Conservation (phyloP, 805 yeast genomes). For the Scheffersomyces stipitis region DNA sequence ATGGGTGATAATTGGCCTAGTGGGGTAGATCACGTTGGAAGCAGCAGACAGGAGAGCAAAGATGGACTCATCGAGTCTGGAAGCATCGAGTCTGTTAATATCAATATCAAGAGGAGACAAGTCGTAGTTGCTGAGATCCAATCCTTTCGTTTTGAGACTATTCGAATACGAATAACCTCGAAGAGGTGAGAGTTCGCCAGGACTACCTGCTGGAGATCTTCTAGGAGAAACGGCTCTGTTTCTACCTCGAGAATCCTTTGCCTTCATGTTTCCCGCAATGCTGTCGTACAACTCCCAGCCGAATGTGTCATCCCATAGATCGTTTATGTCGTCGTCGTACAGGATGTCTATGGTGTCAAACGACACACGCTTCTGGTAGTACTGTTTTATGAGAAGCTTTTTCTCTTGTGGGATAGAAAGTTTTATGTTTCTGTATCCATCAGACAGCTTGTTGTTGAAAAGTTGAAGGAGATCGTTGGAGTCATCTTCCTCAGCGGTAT, state of each 20-base stretch:
- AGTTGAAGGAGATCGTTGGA: slow-evolving; percentile 11
- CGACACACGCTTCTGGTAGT: slow-evolving; percentile 42
- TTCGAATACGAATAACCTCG: slow-evolving; percentile 1
- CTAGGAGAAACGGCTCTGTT: neutral
- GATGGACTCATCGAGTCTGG: neutral
- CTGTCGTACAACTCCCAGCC: neutral
- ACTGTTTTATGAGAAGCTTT: slow-evolving; percentile 2
- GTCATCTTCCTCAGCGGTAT: neutral
- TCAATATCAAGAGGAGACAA: neutral
- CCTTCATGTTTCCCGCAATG: no score
- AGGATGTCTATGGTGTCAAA: slow-evolving; percentile 53
- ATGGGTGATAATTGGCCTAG: slow-evolving; percentile 41
- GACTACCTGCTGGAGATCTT: slow-evolving; percentile 8
- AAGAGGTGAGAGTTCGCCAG: slow-evolving; percentile 14
- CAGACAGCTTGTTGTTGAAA: slow-evolving; percentile 13
- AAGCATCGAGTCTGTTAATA: neutral
- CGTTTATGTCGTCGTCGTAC: slow-evolving; percentile 23
- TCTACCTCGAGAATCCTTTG: neutral
- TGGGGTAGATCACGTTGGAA: slow-evolving; percentile 26
- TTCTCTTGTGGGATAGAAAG: slow-evolving; percentile 14
- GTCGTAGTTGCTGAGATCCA: neutral
- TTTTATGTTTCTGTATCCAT: slow-evolving; percentile 21
- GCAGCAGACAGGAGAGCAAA: neutral
- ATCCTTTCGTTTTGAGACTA: neutral
- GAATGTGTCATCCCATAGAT: slow-evolving; percentile 11